phyloP scores from a whole-genome alignment of 805 yeast genomes.

The Wickerhamiella hasegawae region DNA sequence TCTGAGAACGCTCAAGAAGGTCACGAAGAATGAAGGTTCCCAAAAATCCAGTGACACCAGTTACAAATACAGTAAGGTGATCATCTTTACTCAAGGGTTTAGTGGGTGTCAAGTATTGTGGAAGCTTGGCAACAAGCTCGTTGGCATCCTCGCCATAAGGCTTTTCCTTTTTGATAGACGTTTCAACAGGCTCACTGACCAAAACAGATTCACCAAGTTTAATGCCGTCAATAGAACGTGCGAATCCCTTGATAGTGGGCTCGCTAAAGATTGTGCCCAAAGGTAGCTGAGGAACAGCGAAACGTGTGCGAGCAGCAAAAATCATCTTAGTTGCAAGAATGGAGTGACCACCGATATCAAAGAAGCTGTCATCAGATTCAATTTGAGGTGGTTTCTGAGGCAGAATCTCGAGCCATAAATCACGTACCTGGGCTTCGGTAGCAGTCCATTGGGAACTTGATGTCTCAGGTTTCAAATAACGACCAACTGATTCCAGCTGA shows the following conservation, averaged over 20 bases:
- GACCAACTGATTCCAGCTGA: conserved; percentile 64
- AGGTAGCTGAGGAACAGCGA: conserved; percentile 62
- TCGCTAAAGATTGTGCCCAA: conserved; percentile 77
- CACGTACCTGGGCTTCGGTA: conserved; percentile 52
- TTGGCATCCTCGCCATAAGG: conserved; percentile 67
- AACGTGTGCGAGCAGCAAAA: conserved; percentile 66
- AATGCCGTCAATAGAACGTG: conserved; percentile 49
- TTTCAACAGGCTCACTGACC: conserved; percentile 28
- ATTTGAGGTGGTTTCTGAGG: conserved; percentile 74
- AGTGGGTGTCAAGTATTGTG: conserved; percentile 35
- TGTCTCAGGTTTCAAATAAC: conserved; percentile 22
- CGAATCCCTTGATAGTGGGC: conserved; percentile 72
- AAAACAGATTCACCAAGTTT: conserved; percentile 26
- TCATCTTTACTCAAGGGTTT: conserved; percentile 23
- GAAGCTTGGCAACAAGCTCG: conserved; percentile 26
- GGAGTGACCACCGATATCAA: conserved; percentile 96
- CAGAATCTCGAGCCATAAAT: conserved; percentile 71
- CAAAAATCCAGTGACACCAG: conserved; percentile 93
- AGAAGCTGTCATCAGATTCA: conserved; percentile 72
- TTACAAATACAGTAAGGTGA: conserved; percentile 53
- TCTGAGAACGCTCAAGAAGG: conserved; percentile 38
- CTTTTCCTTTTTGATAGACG: conserved; percentile 18
- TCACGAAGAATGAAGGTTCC: conserved; percentile 82
- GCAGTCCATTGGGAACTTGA: conserved; percentile 37
- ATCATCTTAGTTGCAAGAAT: conserved; percentile 95